These are phyloP conservation scores for Ambrosia hybrid DNA, from an alignment of 140 eudicot species.

Conservation along the genomic window DNA sequence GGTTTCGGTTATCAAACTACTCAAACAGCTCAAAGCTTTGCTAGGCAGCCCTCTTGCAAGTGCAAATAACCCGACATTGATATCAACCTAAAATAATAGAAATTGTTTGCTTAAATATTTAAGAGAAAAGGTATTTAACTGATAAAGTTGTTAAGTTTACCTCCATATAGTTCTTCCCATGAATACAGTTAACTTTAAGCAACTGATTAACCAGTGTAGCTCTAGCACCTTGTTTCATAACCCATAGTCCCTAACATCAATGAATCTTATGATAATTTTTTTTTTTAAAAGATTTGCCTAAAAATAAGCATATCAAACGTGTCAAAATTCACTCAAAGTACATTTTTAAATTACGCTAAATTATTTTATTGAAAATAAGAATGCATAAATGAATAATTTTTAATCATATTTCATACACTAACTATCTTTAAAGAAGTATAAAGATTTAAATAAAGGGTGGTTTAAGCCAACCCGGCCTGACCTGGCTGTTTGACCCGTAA, in stretches of 20 bases:
- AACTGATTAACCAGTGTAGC: conserved; percentile 59
- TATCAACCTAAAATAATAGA: conserved; percentile 47
- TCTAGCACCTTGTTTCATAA: conserved; percentile 61
- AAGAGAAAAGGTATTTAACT: neutral
- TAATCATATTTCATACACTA: too few relatives aligned
- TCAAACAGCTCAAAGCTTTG: conserved; percentile 60
- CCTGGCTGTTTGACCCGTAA: too few relatives aligned
- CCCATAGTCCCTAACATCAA: conserved; percentile 68
- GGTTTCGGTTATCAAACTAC: conserved; percentile 53
- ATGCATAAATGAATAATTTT: too few relatives aligned
- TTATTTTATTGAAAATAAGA: neutral
- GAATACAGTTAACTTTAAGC: conserved; percentile 50
- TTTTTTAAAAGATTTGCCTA: too few relatives aligned
- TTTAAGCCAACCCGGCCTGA: too few relatives aligned
- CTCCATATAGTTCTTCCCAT: conserved; percentile 69
- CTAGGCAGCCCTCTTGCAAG: conserved; percentile 59
- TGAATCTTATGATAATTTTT: neutral
- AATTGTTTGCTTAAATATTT: neutral
- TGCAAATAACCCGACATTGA: conserved; percentile 75
- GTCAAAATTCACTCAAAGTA: neutral
- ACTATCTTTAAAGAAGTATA: too few relatives aligned
- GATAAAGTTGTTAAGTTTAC: conserved; percentile 43
- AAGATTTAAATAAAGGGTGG: too few relatives aligned
- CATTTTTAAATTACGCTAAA: neutral
- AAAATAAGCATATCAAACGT: too few relatives aligned